Evolutionary conservation across 140 eudicot genomes (phyloP), one percentile per base, ranked within the genome.

Genomic region (Oenanthe javanica): DNA sequence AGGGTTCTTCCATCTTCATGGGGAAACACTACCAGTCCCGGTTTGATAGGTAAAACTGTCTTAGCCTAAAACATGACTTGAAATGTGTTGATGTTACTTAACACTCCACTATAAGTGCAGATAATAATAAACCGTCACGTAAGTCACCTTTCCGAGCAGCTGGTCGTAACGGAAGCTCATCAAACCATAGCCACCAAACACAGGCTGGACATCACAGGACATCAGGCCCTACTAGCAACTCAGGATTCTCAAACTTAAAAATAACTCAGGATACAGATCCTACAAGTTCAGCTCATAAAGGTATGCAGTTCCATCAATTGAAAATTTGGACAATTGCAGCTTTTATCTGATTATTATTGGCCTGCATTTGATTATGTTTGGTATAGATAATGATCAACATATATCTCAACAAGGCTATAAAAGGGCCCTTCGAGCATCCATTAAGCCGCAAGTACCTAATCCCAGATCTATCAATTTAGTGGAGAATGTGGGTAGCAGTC

Each of bases 381-480:
- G 18, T 71, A 40, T 83, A 84, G 83, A 81, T 48, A 74, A 74
- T 80, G 63, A 52, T 40, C 38, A 61, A 14, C 73, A 72, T 45
- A 64, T 82, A 45, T 79, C 81, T 27, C 67, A 38, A 75, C 87
- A 84, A 80, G 81, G 81, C 82, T 38, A 47, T 31, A 86, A 73
- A 85, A 83, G 93, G 84, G n/a, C 82, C 64, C 92, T 87, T 85
- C 96, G 96, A 42, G 3, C 85, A 67, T 80, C 87, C 73, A 5
- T 89, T 70, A 90, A 79, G 81, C 79, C 87, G 77, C 64, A 84
- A 19, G 80, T 78, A 38, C 77, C 88, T 80, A 79, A 82, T 81
- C 18, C 69, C 57, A 85, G 86, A 45, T 73, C 83, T 47, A 80
- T 23, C 83, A 80, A 82, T 75, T 72, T 81, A 11, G 76, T 75